Conservation (phyloP, 1,284 basidiomycete genomes). For the Blastosporella zonata region DNA sequence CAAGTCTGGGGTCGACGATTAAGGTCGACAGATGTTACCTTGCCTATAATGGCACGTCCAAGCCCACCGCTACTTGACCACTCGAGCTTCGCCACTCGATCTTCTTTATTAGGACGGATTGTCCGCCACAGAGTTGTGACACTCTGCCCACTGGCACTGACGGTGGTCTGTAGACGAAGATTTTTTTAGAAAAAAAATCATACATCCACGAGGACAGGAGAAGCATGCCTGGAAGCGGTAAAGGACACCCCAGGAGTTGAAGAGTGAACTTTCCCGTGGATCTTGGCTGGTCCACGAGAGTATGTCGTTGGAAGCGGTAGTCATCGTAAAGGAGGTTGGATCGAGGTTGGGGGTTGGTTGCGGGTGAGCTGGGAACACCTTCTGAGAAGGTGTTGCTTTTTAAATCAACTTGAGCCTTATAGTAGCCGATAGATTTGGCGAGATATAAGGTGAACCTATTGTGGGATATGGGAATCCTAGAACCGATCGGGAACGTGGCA, state of each 20-base stretch:
- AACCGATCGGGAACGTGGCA: constrained; percentile 76
- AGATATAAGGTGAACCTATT: constrained; percentile 27
- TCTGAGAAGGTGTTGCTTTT: constrained; percentile 31
- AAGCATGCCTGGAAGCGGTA: constrained; percentile 73
- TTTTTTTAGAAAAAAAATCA: constrained; percentile 3
- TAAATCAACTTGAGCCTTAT: constrained; percentile 39
- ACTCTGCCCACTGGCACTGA: constrained; percentile 57
- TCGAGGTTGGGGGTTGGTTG: constrained; percentile 26
- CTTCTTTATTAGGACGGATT: constrained; percentile 77
- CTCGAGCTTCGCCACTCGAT: constrained; percentile 80
- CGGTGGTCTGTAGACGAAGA: constrained; percentile 49
- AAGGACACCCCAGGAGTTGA: constrained; percentile 74
- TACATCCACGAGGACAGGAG: not conserved
- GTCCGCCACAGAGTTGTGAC: constrained; percentile 74
- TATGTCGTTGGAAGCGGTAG: constrained; percentile 59
- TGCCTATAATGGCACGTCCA: constrained; percentile 78
- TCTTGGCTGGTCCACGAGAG: constrained; percentile 84
- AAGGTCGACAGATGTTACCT: constrained; percentile 42
- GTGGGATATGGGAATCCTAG: constrained; percentile 47
- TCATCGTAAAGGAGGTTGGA: constrained; percentile 39
- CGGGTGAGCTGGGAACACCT: constrained; percentile 17
- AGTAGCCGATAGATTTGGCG: constrained; percentile 29
- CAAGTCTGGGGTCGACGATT: constrained; percentile 14
- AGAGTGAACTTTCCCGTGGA: constrained; percentile 76
- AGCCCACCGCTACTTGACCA: constrained; percentile 77